A percentile compares a stretch with the other conserved stretches of the same genome.
These are phyloP conservation scores for Botryosphaeria agaves DNA, from an alignment of 2,329 filamentous ascomycete species.

Conservation along the genomic window DNA sequence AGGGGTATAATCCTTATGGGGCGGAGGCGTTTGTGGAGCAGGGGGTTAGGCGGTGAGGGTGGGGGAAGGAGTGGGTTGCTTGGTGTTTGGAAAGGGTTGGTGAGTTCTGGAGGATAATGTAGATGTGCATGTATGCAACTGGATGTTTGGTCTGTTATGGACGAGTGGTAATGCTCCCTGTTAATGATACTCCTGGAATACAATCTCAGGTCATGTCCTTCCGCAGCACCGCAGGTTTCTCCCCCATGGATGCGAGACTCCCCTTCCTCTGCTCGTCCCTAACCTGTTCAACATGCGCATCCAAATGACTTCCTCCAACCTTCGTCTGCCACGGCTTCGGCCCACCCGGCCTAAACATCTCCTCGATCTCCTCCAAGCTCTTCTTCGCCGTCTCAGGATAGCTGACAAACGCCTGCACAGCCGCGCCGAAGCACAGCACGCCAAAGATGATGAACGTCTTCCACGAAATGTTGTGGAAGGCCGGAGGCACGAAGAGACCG, in stretches of 20 bases:
- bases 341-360: slow-evolving; percentile 16
- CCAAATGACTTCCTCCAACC: slow-evolving; percentile 15
- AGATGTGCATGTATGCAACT: no score
- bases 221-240: no score
- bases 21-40: slow-evolving; percentile 2
- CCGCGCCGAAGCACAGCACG: slow-evolving; percentile 26
- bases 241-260: no score
- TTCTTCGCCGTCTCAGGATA: slow-evolving; percentile 23
- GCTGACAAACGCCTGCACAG: slow-evolving; percentile 27
- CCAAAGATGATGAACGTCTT: slow-evolving; percentile 35
- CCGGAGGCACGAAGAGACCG: slow-evolving; percentile 39
- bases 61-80: no score
- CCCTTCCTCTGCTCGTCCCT: no score
- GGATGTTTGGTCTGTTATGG: no score
- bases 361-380: slow-evolving; percentile 21
- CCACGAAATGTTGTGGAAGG: slow-evolving; percentile 40
- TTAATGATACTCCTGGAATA: no score
- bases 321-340: slow-evolving; percentile 19
- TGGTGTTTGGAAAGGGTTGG: no score
- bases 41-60: no score
- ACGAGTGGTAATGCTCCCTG: no score
- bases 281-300: slow-evolving; percentile 9
- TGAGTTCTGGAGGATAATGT: no score
- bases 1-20: slow-evolving; percentile 10
- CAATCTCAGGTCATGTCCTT: no score